These are phyloP conservation scores for Aspergillus tubingensis DNA, from an alignment of 2,329 filamentous ascomycete genomes.

Conservation along the genomic window DNA sequence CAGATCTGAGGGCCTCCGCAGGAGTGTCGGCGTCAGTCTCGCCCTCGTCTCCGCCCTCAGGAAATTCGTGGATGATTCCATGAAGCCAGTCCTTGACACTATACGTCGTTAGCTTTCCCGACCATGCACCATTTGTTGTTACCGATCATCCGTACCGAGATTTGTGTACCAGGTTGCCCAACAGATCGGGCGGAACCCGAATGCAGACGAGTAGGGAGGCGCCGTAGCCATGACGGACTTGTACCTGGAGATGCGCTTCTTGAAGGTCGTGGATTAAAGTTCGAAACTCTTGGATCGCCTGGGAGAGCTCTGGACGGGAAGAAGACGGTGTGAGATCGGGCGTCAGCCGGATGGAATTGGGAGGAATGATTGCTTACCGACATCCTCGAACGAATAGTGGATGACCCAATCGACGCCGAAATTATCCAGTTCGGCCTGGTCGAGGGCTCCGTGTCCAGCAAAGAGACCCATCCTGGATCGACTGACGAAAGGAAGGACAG, in stretches of 20 bases:
- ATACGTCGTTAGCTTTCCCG: background rate
- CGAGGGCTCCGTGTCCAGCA: constrained; percentile 21
- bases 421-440: constrained; percentile 49
- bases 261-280: constrained; percentile 75
- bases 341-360: background rate
- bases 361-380: constrained; percentile 53
- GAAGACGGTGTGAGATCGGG: constrained; percentile 8
- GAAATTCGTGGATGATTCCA: constrained; percentile 76
- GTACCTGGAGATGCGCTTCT: constrained; percentile 77
- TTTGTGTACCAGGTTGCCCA: constrained; percentile 80
- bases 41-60: constrained; percentile 69
- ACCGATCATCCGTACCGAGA: constrained; percentile 58
- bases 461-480: constrained; percentile 30
- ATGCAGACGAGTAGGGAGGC: constrained; percentile 80
- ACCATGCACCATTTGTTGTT: background rate
- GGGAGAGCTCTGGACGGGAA: constrained; percentile 58
- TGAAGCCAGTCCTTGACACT: constrained; percentile 94
- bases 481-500: background rate
- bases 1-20: constrained; percentile 82
- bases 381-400: constrained; percentile 70
- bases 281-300: constrained; percentile 74
- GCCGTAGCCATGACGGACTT: constrained; percentile 78
- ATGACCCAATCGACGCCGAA: constrained; percentile 86
- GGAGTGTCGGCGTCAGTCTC: constrained; percentile 80
- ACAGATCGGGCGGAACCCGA: constrained; percentile 73